A percentile compares a stretch with the other conserved stretches of the same genome.
Evolutionary conservation across 306 rosid species (phyloP).

Genomic region (Echinosophora koreensis): DNA sequence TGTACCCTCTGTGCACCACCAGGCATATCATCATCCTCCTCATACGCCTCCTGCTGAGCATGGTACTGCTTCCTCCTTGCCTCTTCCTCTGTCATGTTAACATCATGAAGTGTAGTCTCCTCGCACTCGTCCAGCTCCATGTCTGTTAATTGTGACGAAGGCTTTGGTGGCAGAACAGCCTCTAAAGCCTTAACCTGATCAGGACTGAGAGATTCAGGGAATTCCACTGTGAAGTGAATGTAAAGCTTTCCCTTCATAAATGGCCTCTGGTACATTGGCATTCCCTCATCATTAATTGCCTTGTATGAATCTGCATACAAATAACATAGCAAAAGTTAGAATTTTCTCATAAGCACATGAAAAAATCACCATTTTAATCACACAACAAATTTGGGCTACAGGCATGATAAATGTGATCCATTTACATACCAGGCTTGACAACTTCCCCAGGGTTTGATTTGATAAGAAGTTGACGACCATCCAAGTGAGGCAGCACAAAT

Average conservation of each 20-base stretch:
- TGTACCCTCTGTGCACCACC: constrained; percentile 98
- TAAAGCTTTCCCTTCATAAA: constrained; percentile 95
- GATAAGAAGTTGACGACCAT: constrained; percentile 89
- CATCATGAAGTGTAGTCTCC: constrained; percentile 89
- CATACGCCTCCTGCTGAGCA: constrained; percentile 81
- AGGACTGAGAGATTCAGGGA: constrained; percentile 71
- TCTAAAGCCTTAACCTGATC: constrained; percentile 76
- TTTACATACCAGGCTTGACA: constrained; percentile 82
- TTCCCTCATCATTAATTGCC: constrained; percentile 92
- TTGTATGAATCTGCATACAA: constrained; percentile 73
- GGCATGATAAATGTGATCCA: background rate
- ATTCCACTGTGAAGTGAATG: constrained; percentile 86
- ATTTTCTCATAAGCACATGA: background rate
- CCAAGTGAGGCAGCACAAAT: constrained; percentile 79
- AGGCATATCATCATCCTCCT: constrained; percentile 84
- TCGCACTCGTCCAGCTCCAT: constrained; percentile 97
- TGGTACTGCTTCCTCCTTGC: constrained; percentile 77
- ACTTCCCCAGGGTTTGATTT: constrained; percentile 92
- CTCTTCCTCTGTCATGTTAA: constrained; percentile 82
- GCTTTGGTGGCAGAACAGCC: constrained; percentile 72
- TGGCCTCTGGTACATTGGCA: constrained; percentile 91
- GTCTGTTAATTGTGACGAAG: constrained; percentile 66
- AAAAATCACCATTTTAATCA: background rate
- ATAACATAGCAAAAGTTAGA: background rate
- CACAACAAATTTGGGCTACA: background rate